These are phyloP conservation scores for Dentipellis sp. DNA, from an alignment of 768 basidiomycete species.

Conservation along the genomic window DNA sequence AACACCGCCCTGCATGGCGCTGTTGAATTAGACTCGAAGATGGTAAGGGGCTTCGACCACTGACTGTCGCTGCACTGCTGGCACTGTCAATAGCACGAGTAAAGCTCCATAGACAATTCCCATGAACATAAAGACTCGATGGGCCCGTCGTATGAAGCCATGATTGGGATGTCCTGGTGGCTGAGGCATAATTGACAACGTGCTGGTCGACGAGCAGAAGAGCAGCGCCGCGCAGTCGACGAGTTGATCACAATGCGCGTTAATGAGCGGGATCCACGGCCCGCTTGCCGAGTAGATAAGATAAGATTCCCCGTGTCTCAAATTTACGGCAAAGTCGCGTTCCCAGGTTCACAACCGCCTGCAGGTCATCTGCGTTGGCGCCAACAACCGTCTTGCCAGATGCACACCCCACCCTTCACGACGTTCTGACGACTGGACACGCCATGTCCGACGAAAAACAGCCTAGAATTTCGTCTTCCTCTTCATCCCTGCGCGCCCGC, in stretches of 20 bases:
- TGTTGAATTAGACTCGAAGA: slow-evolving; percentile 11
- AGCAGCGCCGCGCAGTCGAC: background rate
- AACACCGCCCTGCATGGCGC: slow-evolving; percentile 40
- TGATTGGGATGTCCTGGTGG: background rate
- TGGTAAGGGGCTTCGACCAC: slow-evolving; percentile 19
- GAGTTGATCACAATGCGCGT: background rate
- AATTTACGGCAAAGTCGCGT: too few species aligned
- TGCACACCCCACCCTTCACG: too few species aligned
- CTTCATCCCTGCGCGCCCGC: too few species aligned
- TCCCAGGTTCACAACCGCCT: too few species aligned
- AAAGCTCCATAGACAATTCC: slow-evolving; percentile 44
- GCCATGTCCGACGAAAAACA: too few species aligned
- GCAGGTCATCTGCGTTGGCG: too few species aligned
- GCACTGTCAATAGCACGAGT: slow-evolving; percentile 43
- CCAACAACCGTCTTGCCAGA: too few species aligned
- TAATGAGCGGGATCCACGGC: background rate
- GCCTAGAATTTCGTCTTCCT: too few species aligned
- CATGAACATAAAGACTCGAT: slow-evolving; percentile 25
- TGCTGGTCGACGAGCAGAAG: too few species aligned
- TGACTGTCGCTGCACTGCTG: slow-evolving; percentile 63
- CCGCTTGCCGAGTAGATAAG: background rate
- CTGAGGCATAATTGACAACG: too few species aligned
- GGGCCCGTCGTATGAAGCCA: slow-evolving; percentile 17
- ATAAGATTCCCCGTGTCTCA: background rate
- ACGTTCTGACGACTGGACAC: too few species aligned